phyloP scores from a whole-genome alignment of 208 protist genomes.

The Acanthamoeba lenticulata region DNA sequence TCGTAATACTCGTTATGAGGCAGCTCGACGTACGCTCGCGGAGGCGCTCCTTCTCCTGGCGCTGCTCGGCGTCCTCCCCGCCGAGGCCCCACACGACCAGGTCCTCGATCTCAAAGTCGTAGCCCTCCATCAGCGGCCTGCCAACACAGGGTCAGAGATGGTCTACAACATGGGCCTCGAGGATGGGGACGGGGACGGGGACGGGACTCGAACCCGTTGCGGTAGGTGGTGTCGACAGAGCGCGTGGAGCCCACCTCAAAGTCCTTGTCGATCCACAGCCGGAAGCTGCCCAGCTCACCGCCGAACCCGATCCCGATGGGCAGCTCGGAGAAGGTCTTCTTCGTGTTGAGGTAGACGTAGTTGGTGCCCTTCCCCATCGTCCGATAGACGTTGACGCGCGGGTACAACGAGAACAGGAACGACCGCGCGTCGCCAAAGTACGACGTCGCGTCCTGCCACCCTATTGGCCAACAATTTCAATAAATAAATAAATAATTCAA shows the following conservation, averaged over 20 bases:
- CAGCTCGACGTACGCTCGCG: conserved; percentile 10
- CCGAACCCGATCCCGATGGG: conserved; percentile 64
- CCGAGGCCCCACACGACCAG: conserved; percentile 53
- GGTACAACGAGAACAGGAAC: conserved; percentile 54
- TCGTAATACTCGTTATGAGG: background rate
- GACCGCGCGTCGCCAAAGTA: conserved; percentile 22
- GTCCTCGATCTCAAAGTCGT: conserved; percentile 58
- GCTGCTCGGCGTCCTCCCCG: conserved; percentile 47
- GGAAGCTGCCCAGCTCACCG: conserved; percentile 58
- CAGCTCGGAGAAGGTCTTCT: conserved; percentile 64
- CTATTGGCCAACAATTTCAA: background rate
- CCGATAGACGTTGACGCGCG: conserved; percentile 22
- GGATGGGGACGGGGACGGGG: background rate
- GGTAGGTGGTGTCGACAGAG: conserved; percentile 12
- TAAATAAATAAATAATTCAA: background rate
- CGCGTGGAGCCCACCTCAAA: conserved; percentile 42
- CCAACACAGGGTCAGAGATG: background rate
- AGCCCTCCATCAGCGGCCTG: conserved; percentile 30
- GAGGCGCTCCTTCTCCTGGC: conserved; percentile 25
- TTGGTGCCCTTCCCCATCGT: conserved; percentile 61
- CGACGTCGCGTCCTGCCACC: conserved; percentile 34
- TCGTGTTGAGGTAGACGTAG: conserved; percentile 60
- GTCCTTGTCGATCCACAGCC: conserved; percentile 64
- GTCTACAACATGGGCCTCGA: background rate
- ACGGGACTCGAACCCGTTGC: conserved; percentile 8